A percentile compares a stretch with the other conserved stretches of the same genome.
These are phyloP conservation scores for Scleromitrula shiraiana DNA, from an alignment of 2,329 filamentous ascomycete species.

Conservation along the genomic window DNA sequence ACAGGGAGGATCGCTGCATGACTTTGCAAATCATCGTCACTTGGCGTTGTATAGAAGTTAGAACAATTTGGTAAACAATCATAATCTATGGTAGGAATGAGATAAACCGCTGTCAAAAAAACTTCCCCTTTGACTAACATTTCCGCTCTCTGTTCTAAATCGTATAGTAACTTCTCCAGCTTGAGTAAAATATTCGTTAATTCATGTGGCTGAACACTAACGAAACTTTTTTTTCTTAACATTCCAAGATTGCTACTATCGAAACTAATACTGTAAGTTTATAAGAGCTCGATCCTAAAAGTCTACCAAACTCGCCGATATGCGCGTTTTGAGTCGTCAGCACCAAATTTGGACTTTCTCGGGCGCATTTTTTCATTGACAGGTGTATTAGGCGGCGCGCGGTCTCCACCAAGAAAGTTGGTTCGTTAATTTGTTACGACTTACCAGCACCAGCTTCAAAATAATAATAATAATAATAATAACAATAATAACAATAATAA, in stretches of 20 bases:
- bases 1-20: slow-evolving; percentile 2
- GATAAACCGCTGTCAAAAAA: slow-evolving; percentile 7
- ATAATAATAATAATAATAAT: not conserved
- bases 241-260: slow-evolving; percentile 8
- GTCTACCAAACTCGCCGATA: slow-evolving; percentile 7
- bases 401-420: too few relatives aligned
- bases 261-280: too few relatives aligned
- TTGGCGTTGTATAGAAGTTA: slow-evolving; percentile 2
- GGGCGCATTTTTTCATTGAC: slow-evolving; percentile 7
- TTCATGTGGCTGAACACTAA: slow-evolving; percentile 9
- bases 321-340: slow-evolving; percentile 10
- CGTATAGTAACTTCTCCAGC: too few relatives aligned
- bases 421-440: too few relatives aligned
- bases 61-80: slow-evolving; percentile 1
- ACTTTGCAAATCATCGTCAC: slow-evolving; percentile 9
- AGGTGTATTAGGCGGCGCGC: slow-evolving; percentile 5
- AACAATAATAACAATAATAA: not conserved
- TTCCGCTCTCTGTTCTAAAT: too few relatives aligned
- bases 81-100: too few relatives aligned
- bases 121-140: not conserved
- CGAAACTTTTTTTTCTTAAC: slow-evolving; percentile 3
- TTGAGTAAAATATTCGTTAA: not conserved
- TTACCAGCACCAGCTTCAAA: not conserved
- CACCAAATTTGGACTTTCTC: slow-evolving; percentile 9
- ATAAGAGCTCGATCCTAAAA: too few relatives aligned